phyloP scores from a whole-genome alignment of 306 rosid species.

The Vigna unguiculata region DNA sequence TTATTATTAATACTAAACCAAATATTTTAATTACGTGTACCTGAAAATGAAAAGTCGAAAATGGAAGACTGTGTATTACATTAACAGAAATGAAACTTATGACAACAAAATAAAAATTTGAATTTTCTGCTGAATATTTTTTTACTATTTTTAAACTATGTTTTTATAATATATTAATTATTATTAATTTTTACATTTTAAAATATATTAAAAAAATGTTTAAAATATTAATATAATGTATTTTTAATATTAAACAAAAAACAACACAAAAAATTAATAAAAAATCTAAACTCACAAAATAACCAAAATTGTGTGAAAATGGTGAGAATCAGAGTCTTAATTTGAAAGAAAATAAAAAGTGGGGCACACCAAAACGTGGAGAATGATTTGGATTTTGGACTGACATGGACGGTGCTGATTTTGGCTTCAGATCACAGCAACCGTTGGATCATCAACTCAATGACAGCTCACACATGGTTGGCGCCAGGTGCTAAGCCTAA shows the following conservation, averaged over 20 bases:
- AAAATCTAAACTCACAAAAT: too few species aligned
- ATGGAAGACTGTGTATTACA: not conserved
- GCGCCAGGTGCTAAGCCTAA: constrained; percentile 58
- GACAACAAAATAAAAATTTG: not conserved
- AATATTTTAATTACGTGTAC: not conserved
- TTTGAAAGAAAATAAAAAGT: not conserved
- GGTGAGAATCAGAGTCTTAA: not conserved
- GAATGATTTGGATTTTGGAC: constrained; percentile 46
- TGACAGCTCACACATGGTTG: constrained; percentile 77
- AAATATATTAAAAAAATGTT: too few species aligned
- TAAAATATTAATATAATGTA: too few species aligned
- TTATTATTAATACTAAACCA: too few species aligned
- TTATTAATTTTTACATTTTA: too few species aligned
- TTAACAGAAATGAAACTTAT: not conserved
- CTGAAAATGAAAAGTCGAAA: not conserved
- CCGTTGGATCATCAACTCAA: constrained; percentile 59
- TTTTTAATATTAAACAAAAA: too few species aligned
- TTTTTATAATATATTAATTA: too few species aligned
- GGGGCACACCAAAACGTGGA: constrained; percentile 54
- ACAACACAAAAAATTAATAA: too few species aligned
- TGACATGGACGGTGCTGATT: constrained; percentile 47
- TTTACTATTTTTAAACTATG: too few species aligned
- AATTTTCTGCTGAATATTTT: too few species aligned
- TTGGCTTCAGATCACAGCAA: not conserved
- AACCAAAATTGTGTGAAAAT: too few species aligned